Evolutionary conservation across 306 rosid species (phyloP).

Genomic region (Vachellia pachyceras): DNA sequence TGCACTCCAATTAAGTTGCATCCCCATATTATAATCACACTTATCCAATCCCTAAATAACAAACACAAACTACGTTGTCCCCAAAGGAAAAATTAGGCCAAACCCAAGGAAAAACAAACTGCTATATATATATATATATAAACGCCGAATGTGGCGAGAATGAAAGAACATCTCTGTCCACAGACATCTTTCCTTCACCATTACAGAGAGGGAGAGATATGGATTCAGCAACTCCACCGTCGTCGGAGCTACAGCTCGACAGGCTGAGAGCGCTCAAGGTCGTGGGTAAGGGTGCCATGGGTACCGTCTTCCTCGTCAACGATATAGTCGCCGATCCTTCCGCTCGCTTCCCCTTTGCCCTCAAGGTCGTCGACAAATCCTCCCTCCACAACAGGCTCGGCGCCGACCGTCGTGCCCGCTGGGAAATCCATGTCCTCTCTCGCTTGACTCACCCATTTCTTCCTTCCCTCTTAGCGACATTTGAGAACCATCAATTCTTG

Average conservation of each 20-base stretch:
- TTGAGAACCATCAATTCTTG: slow-evolving; percentile 55
- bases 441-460: slow-evolving; percentile 71
- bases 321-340: slow-evolving; percentile 44
- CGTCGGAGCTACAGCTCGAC: slow-evolving; percentile 55
- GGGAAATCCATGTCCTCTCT: slow-evolving; percentile 78
- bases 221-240: slow-evolving; percentile 21
- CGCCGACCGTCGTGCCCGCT: slow-evolving; percentile 75
- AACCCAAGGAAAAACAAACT: background rate
- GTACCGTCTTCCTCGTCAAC: slow-evolving; percentile 80
- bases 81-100: background rate
- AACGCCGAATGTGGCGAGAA: slow-evolving; percentile 36
- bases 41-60: too few species aligned
- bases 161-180: slow-evolving; percentile 16
- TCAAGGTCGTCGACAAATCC: slow-evolving; percentile 75
- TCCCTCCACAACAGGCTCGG: slow-evolving; percentile 50
- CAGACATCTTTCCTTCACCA: background rate
- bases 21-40: too few species aligned
- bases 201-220: slow-evolving; percentile 3
- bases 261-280: slow-evolving; percentile 59
- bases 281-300: slow-evolving; percentile 90
- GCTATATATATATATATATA: slow-evolving; percentile 35
- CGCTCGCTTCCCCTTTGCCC: slow-evolving; percentile 57
- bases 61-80: too few species aligned
- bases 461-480: slow-evolving; percentile 62
- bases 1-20: too few species aligned